phyloP scores from a whole-genome alignment of 176 grass and related monocot genomes.

The Oryza glaberrima region DNA sequence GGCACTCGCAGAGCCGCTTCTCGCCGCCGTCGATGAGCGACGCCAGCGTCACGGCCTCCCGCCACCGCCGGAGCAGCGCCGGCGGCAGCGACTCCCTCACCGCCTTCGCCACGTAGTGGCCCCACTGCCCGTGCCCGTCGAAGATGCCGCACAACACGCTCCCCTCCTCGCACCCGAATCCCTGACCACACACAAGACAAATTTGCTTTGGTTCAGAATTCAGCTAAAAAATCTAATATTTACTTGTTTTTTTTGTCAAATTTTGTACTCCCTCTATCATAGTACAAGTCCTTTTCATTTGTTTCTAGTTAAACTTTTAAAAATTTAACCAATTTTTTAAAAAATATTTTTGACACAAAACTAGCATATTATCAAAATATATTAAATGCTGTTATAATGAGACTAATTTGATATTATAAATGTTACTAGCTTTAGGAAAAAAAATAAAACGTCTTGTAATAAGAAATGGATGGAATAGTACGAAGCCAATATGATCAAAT shows the following conservation, averaged over 20 bases:
- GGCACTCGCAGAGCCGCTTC: slow-evolving; percentile 52
- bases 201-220: neutral
- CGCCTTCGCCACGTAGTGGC: slow-evolving; percentile 86
- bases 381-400: too few relatives aligned
- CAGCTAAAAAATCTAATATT: neutral
- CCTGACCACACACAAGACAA: slow-evolving; percentile 35
- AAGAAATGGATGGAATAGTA: too few relatives aligned
- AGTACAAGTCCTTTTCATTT: too few relatives aligned
- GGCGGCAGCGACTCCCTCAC: slow-evolving; percentile 71
- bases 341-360: too few relatives aligned
- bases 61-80: slow-evolving; percentile 77
- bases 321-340: too few relatives aligned
- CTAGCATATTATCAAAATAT: too few relatives aligned
- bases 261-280: neutral
- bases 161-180: slow-evolving; percentile 79
- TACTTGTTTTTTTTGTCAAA: neutral
- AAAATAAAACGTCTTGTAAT: too few relatives aligned
- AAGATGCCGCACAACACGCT: slow-evolving; percentile 86
- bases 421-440: too few relatives aligned
- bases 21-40: slow-evolving; percentile 60
- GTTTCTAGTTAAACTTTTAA: too few relatives aligned
- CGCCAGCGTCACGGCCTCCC: slow-evolving; percentile 71
- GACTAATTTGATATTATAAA: too few relatives aligned
- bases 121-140: slow-evolving; percentile 93
- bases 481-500: too few relatives aligned